Base-by-base conservation (phyloP, 345 rosid species). In the Garcia nutans region DNA sequence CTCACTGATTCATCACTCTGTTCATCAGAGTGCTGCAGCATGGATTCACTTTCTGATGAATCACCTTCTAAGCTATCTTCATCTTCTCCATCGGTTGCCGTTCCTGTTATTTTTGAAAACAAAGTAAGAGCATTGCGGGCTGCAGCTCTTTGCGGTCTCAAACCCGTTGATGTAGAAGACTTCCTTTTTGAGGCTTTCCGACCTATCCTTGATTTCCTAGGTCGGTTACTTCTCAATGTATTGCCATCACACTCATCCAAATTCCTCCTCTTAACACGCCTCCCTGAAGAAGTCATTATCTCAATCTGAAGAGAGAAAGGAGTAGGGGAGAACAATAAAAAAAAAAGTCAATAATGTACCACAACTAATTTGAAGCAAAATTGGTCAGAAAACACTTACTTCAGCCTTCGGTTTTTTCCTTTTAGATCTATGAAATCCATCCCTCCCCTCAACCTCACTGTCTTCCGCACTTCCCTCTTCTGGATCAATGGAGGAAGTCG, bases 71-170 rank as follows among this genome's bases (percentile, higher is more conserved):
- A 91, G n/a, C 76, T 83, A 61, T 86, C 94, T 65, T 85, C 96
- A 76, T 87, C 94, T 82, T 91, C 97, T 68, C 79, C 88, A 45
- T 91, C 97, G 63, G 88, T 86, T 66, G 92, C 87, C 78, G 91
- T 81, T 84, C 93, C 99, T 26, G 89, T 87, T 74, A 96, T 87
- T 87, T 87, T 93, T 45, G 94, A 88, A 79, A 96, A 93, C 83
- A 92, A 85, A 67, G 90, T 82, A 54, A 88, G 94, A 24, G 98
- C 99, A 89, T 91, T 92, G 71, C 91, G 92, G 55, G 99, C 98
- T 76, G 98, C 98, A 71, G 92, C 96, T 83, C 99, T 87, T 79
- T 86, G 93, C 75, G 99, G 99, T 86, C 99, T 88, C 56, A 83
- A 86, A 65, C 87, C 86, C 84, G 89, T 91, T 26, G 87, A 88